phyloP scores from a whole-genome alignment of 495 filamentous ascomycete genomes.

The Talaromyces ruber region DNA sequence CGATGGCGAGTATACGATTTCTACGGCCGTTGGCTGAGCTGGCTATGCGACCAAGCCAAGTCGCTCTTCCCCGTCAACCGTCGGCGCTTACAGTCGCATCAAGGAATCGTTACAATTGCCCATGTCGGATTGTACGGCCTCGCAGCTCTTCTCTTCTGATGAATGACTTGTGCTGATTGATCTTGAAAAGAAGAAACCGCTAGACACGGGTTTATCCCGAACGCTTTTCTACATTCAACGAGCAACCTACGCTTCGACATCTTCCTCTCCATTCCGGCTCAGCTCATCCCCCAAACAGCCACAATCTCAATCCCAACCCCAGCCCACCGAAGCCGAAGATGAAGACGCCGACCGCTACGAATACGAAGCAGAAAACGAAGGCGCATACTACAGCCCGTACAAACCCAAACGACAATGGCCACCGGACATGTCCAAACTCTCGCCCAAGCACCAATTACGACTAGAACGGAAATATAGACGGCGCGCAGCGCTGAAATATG shows the following conservation, averaged over 20 bases:
- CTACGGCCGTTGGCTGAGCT: neutral
- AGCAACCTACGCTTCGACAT: neutral
- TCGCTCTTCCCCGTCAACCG: constrained; percentile 39
- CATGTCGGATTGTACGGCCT: constrained; percentile 1
- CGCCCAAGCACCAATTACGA: constrained; percentile 74
- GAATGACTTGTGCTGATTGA: neutral
- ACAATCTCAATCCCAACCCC: neutral
- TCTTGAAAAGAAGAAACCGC: neutral
- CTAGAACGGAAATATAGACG: constrained; percentile 55
- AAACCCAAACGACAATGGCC: constrained; percentile 87
- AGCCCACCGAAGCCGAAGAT: neutral
- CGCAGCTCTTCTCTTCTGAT: neutral
- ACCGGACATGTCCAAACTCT: constrained; percentile 78
- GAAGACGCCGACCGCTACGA: neutral
- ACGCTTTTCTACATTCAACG: neutral
- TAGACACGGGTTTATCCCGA: neutral
- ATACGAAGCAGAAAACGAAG: constrained; percentile 4
- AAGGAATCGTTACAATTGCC: constrained; percentile 1
- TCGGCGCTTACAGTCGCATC: constrained; percentile 52
- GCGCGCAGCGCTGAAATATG: constrained; percentile 55
- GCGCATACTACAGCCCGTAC: constrained; percentile 47
- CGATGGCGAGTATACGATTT: neutral
- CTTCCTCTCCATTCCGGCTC: neutral
- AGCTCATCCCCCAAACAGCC: constrained; percentile 13
- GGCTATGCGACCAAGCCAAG: neutral